Percentiles rank a stretch among this genome's conserved stretches.
Evolutionary conservation across 2,329 filamentous ascomycete genomes (phyloP).

Genomic region (Stachybotrys chartarum): DNA sequence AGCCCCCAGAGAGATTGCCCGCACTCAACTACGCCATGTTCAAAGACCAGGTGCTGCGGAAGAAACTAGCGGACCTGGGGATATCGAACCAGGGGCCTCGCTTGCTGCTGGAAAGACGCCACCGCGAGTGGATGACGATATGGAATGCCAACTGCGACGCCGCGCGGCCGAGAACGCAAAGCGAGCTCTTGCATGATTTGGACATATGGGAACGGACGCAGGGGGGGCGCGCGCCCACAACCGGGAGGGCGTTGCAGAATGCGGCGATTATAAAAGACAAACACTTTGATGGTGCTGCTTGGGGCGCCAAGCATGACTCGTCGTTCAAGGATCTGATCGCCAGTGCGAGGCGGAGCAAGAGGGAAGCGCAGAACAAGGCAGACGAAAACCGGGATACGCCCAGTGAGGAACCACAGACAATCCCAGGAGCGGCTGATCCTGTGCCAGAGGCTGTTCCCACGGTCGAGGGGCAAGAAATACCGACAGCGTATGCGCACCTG

Average conservation of each 20-base stretch:
- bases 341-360: constrained; percentile 56
- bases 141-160: constrained; percentile 98
- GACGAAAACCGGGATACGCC: not conserved
- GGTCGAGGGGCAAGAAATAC: not conserved
- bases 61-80: constrained; percentile 75
- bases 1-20: constrained; percentile 57
- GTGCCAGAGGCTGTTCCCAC: not conserved
- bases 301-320: constrained; percentile 63
- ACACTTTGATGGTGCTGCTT: constrained; percentile 75
- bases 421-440: not conserved
- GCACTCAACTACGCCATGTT: constrained; percentile 80
- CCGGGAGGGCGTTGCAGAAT: constrained; percentile 27
- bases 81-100: constrained; percentile 65
- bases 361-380: constrained; percentile 24
- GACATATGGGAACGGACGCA: constrained; percentile 83
- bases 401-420: not conserved
- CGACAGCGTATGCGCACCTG: not conserved
- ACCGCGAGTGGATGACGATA: constrained; percentile 89
- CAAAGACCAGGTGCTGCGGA: constrained; percentile 70
- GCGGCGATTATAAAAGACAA: constrained; percentile 64
- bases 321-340: constrained; percentile 78
- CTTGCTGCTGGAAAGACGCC: constrained; percentile 65
- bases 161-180: constrained; percentile 59
- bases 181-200: constrained; percentile 69
- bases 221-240: constrained; percentile 49